phyloP scores from a whole-genome alignment of 2,329 filamentous ascomycete genomes.

The Paracorniculantispora psalliotae region DNA sequence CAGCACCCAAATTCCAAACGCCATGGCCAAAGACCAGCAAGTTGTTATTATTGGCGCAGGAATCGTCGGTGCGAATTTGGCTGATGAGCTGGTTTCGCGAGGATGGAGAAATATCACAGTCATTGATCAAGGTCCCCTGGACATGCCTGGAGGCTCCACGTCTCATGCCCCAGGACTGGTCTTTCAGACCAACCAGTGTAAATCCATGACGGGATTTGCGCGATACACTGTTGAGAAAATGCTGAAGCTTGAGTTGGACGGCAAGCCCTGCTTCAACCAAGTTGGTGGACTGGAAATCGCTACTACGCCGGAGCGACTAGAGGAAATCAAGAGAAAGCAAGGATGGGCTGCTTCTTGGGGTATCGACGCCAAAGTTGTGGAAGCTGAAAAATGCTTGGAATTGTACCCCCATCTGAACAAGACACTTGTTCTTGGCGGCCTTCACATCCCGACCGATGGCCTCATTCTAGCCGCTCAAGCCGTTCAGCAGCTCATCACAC shows the following conservation, averaged over 20 bases:
- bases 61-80: conserved; percentile 59
- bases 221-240: conserved; percentile 59
- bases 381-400: conserved; percentile 45
- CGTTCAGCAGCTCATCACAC: conserved; percentile 55
- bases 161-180: conserved; percentile 61
- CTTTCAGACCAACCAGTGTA: conserved; percentile 56
- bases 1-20: conserved; percentile 15
- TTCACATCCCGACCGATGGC: conserved; percentile 57
- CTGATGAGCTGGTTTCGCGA: conserved; percentile 57
- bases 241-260: conserved; percentile 38
- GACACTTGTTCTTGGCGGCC: conserved; percentile 50
- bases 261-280: conserved; percentile 51
- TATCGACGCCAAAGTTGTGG: conserved; percentile 49
- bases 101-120: conserved; percentile 62
- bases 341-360: conserved; percentile 59
- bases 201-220: conserved; percentile 54
- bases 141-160: conserved; percentile 60
- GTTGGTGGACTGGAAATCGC: conserved; percentile 59
- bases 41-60: conserved; percentile 60
- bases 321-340: conserved; percentile 58
- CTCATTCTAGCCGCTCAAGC: conserved; percentile 57
- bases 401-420: conserved; percentile 51
- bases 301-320: conserved; percentile 51
- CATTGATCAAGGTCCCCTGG: conserved; percentile 57
- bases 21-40: conserved; percentile 33